These are phyloP conservation scores for Fusarium oxysporum DNA, from an alignment of 2,329 filamentous ascomycete species.

Conservation along the genomic window DNA sequence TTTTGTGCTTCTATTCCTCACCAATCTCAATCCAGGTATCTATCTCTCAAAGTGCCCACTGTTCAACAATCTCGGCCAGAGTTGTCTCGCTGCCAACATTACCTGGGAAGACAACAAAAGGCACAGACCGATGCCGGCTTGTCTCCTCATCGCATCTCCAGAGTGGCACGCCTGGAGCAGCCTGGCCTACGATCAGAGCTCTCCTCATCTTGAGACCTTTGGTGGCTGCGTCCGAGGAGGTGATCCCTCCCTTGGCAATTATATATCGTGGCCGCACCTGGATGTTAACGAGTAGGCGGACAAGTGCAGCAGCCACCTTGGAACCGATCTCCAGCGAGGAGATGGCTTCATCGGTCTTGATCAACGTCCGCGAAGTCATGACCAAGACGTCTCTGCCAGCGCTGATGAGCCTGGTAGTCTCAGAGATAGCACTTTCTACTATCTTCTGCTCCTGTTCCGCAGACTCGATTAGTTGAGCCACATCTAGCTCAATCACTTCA, in stretches of 20 bases:
- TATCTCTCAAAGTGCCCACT: background rate
- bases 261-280: constrained; percentile 56
- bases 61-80: background rate
- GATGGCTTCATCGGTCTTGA: background rate
- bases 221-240: constrained; percentile 67
- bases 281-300: background rate
- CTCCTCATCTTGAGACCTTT: constrained; percentile 65
- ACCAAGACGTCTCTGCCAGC: background rate
- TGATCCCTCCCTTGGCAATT: constrained; percentile 70
- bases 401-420: background rate
- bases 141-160: constrained; percentile 67
- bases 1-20: background rate
- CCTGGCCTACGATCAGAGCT: constrained; percentile 66
- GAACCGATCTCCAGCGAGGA: background rate
- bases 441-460: background rate
- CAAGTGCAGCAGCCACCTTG: background rate
- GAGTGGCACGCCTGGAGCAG: constrained; percentile 66
- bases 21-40: background rate
- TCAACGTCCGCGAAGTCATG: background rate
- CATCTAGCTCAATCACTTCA: background rate
- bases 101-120: constrained; percentile 53
- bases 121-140: constrained; percentile 61
- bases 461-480: background rate
- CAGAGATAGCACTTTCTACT: background rate
- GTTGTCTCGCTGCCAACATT: constrained; percentile 25